Evolutionary conservation across 2,329 filamentous ascomycete species (phyloP).

Genomic region (Calonectria montana): DNA sequence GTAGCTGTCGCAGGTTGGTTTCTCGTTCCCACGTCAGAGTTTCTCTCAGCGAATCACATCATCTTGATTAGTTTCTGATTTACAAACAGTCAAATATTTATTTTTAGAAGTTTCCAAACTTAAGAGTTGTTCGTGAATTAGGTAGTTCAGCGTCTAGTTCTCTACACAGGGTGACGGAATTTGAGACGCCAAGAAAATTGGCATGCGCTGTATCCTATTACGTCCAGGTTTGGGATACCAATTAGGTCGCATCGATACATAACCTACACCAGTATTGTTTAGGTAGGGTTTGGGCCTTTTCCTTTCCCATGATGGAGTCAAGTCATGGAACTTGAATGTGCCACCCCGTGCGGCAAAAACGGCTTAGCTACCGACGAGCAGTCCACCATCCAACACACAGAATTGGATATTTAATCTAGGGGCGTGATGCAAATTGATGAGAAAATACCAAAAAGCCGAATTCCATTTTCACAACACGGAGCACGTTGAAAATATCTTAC

Average conservation of each 20-base stretch:
- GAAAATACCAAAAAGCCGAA: not conserved
- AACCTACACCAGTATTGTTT: not conserved
- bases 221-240: not conserved
- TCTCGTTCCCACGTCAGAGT: not conserved
- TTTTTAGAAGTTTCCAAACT: not conserved
- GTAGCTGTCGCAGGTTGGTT: not conserved
- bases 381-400: not conserved
- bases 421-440: not conserved
- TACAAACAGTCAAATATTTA: not conserved
- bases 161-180: not conserved
- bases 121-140: not conserved
- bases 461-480: not conserved
- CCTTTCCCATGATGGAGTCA: not conserved
- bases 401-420: not conserved
- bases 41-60: not conserved
- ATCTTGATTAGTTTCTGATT: not conserved
- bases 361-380: not conserved
- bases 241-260: not conserved
- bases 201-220: not conserved
- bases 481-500: not conserved
- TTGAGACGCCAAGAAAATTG: not conserved
- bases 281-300: not conserved
- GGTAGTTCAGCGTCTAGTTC: not conserved
- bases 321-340: not conserved
- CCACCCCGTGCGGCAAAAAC: not conserved